These are phyloP conservation scores for Tilletia indica DNA, from an alignment of 1,284 basidiomycete species.

Conservation along the genomic window DNA sequence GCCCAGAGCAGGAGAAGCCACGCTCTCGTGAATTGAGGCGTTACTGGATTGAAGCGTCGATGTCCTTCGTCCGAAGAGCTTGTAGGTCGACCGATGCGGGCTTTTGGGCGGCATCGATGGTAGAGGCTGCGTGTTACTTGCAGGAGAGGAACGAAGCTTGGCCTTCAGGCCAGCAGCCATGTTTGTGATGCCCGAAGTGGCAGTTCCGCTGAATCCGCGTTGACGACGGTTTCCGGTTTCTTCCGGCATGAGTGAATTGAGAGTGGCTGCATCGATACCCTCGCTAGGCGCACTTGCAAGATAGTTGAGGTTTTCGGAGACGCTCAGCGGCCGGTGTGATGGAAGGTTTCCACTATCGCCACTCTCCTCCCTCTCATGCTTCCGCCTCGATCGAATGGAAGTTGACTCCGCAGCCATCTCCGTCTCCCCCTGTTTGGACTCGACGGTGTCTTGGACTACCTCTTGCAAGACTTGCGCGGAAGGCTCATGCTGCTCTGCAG, in stretches of 20 bases:
- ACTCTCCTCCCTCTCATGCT: no score
- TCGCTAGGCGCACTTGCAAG: neutral
- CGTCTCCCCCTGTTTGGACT: no score
- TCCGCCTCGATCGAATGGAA: no score
- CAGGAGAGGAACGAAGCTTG: neutral
- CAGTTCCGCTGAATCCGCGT: neutral
- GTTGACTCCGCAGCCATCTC: no score
- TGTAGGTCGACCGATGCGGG: neutral
- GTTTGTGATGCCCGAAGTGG: neutral
- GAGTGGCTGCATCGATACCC: slow-evolving; percentile 10
- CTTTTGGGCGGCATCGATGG: slow-evolving; percentile 1
- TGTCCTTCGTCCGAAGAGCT: neutral
- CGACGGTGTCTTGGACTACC: no score
- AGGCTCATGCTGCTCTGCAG: no score
- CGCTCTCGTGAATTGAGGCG: neutral
- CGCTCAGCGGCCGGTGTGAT: neutral
- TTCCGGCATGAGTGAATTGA: neutral
- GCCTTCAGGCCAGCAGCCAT: slow-evolving; percentile 6
- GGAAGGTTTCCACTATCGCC: neutral
- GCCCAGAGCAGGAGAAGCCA: neutral
- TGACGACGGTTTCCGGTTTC: neutral
- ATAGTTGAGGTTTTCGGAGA: slow-evolving; percentile 2
- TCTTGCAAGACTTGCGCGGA: no score
- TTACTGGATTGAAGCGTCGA: neutral
- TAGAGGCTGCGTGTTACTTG: neutral